Evolutionary conservation across 495 filamentous ascomycete genomes (phyloP).

Genomic region (Viridothelium virens): DNA sequence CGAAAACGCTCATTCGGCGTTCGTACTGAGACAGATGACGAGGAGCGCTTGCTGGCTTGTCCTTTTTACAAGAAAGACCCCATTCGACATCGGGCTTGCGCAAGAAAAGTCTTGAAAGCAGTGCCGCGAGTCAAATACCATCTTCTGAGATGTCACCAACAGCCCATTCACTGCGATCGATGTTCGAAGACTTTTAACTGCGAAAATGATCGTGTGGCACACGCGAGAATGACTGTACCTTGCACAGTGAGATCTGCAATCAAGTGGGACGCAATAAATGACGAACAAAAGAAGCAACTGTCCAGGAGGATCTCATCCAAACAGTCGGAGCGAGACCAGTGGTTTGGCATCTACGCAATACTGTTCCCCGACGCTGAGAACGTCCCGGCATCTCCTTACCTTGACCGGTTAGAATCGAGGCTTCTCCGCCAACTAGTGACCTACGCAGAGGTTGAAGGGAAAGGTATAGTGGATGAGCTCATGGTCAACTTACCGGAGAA

Average conservation of each 20-base stretch:
- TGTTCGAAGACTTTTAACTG: neutral
- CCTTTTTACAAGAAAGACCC: neutral
- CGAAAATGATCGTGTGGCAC: neutral
- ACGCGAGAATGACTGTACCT: neutral
- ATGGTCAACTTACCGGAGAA: neutral
- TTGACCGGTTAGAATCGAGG: neutral
- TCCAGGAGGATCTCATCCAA: neutral
- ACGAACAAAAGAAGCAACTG: neutral
- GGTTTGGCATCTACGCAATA: neutral
- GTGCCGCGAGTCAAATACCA: neutral
- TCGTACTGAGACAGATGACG: neutral
- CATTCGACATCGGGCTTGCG: neutral
- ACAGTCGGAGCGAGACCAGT: neutral
- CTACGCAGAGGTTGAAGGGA: neutral
- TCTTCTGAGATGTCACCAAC: neutral
- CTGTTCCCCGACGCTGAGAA: constrained; percentile 1
- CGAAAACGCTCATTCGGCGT: neutral
- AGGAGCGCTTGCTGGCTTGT: neutral
- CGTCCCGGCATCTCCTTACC: neutral
- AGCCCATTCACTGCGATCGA: neutral
- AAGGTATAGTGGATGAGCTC: neutral
- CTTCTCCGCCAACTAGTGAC: neutral
- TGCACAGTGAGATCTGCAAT: neutral
- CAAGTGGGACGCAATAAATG: neutral
- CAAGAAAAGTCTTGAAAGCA: neutral